Evolutionary conservation across 2,329 filamentous ascomycete genomes (phyloP).

Genomic region (Aspergillus fructus): DNA sequence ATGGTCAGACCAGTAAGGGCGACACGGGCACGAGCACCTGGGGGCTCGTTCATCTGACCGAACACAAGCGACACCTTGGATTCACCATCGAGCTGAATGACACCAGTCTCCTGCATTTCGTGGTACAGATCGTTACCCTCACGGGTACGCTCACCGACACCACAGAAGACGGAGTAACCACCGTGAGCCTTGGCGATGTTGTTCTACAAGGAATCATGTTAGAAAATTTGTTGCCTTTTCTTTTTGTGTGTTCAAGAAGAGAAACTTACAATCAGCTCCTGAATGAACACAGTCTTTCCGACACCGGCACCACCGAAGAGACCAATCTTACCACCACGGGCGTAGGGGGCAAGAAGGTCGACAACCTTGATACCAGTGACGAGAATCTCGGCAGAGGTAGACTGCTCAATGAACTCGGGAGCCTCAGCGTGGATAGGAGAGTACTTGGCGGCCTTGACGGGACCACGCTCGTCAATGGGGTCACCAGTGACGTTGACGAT

Average conservation of each 20-base stretch:
- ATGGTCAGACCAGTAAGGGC: conserved; percentile 79
- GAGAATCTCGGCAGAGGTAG: conserved; percentile 92
- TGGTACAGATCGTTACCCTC: conserved; percentile 99
- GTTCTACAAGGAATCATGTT: conserved; percentile 59
- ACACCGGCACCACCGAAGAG: conserved; percentile 99
- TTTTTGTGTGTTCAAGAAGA: background rate
- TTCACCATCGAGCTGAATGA: conserved; percentile 98
- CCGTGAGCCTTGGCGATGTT: conserved; percentile 99
- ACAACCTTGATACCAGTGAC: conserved; percentile 99
- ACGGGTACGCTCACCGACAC: conserved; percentile 99
- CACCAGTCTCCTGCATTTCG: conserved; percentile 99
- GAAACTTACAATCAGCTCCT: conserved; percentile 84
- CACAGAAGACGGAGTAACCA: conserved; percentile 99
- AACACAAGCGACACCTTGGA: conserved; percentile 99
- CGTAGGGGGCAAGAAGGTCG: conserved; percentile 96
- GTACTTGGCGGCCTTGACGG: conserved; percentile 88
- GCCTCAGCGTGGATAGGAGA: conserved; percentile 92
- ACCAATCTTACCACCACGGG: conserved; percentile 99
- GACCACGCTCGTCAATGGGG: conserved; percentile 98
- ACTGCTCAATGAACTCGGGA: conserved; percentile 91
- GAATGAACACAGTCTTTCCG: conserved; percentile 99
- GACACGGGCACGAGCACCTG: conserved; percentile 99
- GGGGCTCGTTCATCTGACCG: conserved; percentile 99
- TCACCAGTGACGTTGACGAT: conserved; percentile 99
- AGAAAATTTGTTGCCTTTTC: background rate